Percentiles rank a stretch among this genome's conserved stretches.
Evolutionary conservation across 1,284 basidiomycete genomes (phyloP).

Genomic region (Moesziomyces sp.): DNA sequence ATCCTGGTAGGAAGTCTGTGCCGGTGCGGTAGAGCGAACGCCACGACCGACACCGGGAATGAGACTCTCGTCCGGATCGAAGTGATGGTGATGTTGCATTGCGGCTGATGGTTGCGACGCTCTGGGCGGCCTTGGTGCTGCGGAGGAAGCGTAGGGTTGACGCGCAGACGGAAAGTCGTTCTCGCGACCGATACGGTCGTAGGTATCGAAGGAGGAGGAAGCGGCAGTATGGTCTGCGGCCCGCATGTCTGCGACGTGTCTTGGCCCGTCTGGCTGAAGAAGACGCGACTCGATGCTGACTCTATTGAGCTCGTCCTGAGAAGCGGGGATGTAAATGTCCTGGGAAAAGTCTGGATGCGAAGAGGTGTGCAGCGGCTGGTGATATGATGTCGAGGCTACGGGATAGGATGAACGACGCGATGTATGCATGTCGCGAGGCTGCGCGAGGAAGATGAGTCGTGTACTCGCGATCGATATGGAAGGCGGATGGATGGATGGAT

Average conservation of each 20-base stretch:
- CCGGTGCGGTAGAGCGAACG: slow-evolving; percentile 20
- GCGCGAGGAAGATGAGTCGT: neutral
- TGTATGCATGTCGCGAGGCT: slow-evolving; percentile 17
- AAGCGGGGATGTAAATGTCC: slow-evolving; percentile 46
- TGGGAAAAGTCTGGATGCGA: slow-evolving; percentile 29
- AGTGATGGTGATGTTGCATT: neutral
- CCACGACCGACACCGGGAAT: slow-evolving; percentile 54
- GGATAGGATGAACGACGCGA: slow-evolving; percentile 25
- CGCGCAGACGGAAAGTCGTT: slow-evolving; percentile 23
- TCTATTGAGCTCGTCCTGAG: slow-evolving; percentile 36
- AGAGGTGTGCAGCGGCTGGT: slow-evolving; percentile 17
- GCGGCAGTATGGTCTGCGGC: slow-evolving; percentile 21
- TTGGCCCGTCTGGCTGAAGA: slow-evolving; percentile 21
- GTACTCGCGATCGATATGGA: neutral
- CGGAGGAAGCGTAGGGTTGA: neutral
- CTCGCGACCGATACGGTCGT: slow-evolving; percentile 48
- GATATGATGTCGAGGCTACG: slow-evolving; percentile 41
- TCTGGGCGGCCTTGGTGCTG: slow-evolving; percentile 8
- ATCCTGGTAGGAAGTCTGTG: slow-evolving; percentile 28
- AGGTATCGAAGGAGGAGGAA: slow-evolving; percentile 43
- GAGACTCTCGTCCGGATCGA: slow-evolving; percentile 44
- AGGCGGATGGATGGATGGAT: slow-evolving; percentile 1
- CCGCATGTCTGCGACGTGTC: slow-evolving; percentile 18
- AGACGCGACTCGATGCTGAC: slow-evolving; percentile 43
- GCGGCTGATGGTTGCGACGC: neutral